phyloP scores from a whole-genome alignment of 306 rosid genomes.

The Casuarina glauca region DNA sequence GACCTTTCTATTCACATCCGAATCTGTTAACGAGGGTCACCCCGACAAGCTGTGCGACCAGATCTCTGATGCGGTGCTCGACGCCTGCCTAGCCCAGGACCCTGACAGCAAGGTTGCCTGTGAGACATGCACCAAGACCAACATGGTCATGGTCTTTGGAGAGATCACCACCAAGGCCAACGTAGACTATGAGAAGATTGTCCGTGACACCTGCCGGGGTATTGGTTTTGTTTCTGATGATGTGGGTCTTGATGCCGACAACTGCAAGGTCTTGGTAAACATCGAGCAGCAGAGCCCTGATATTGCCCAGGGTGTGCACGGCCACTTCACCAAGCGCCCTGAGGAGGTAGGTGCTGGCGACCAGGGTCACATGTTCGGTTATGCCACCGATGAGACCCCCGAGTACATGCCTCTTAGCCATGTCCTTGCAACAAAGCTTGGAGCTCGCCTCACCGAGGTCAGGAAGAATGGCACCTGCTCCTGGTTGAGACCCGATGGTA shows the following conservation, averaged over 20 bases:
- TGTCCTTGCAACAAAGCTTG: slow-evolving; percentile 95
- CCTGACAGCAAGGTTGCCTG: slow-evolving; percentile 99
- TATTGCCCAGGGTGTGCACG: slow-evolving; percentile 99
- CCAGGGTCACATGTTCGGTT: slow-evolving; percentile 99
- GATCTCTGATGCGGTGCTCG: slow-evolving; percentile 99
- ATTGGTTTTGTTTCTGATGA: slow-evolving; percentile 91
- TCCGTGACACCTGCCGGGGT: slow-evolving; percentile 85
- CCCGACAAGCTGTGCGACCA: slow-evolving; percentile 99
- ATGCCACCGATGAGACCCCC: slow-evolving; percentile 99
- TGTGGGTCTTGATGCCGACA: slow-evolving; percentile 98
- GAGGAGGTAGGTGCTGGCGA: slow-evolving; percentile 99
- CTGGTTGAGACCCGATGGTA: slow-evolving; percentile 98
- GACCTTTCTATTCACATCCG: slow-evolving; percentile 93
- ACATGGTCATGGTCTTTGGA: slow-evolving; percentile 99
- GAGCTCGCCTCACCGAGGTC: slow-evolving; percentile 91
- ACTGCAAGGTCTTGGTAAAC: slow-evolving; percentile 98
- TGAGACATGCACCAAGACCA: slow-evolving; percentile 98
- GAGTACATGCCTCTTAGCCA: slow-evolving; percentile 94
- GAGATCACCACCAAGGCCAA: slow-evolving; percentile 98
- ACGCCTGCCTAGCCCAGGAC: slow-evolving; percentile 95
- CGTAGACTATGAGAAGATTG: slow-evolving; percentile 96
- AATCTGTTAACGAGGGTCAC: slow-evolving; percentile 99
- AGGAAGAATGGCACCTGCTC: slow-evolving; percentile 94
- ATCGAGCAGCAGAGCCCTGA: slow-evolving; percentile 99
- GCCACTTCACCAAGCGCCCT: slow-evolving; percentile 98